phyloP scores from a whole-genome alignment of 345 rosid genomes.

The Eutrema yunnanense region DNA sequence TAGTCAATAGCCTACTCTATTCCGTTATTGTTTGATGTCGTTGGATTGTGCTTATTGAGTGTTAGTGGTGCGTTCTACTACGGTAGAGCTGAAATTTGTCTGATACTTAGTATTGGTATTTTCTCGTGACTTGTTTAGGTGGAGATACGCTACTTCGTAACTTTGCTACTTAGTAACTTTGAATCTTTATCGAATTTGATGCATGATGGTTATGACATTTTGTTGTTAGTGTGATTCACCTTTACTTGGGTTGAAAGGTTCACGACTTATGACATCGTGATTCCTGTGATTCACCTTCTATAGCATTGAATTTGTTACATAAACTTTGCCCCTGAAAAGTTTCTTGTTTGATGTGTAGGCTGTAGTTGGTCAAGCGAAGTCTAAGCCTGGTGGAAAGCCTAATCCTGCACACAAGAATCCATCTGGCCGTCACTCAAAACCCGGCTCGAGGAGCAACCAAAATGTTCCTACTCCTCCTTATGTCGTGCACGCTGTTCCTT shows the following conservation, averaged over 20 bases:
- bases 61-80: not conserved
- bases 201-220: not conserved
- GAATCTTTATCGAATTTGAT: slow-evolving; percentile 1
- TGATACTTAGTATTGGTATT: not conserved
- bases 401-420: slow-evolving; percentile 50
- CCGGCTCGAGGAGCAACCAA: slow-evolving; percentile 56
- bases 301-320: not conserved
- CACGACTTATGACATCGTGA: not conserved
- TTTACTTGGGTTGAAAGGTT: not conserved
- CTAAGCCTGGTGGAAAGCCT: slow-evolving; percentile 48
- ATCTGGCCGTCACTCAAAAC: slow-evolving; percentile 51
- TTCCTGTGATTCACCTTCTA: not conserved
- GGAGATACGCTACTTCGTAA: not conserved
- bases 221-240: not conserved
- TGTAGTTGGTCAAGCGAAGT: slow-evolving; percentile 45
- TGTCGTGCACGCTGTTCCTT: slow-evolving; percentile 42
- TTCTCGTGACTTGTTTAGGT: not conserved
- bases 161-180: not conserved
- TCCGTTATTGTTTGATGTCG: not conserved
- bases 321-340: not conserved
- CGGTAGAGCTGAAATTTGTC: not conserved
- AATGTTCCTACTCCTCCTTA: slow-evolving; percentile 49
- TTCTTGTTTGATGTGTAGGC: slow-evolving; percentile 39
- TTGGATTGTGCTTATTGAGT: not conserved
- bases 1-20: not conserved